Conservation (phyloP, 2,329 filamentous ascomycete genomes). For the Arthrinium puccinioides region DNA sequence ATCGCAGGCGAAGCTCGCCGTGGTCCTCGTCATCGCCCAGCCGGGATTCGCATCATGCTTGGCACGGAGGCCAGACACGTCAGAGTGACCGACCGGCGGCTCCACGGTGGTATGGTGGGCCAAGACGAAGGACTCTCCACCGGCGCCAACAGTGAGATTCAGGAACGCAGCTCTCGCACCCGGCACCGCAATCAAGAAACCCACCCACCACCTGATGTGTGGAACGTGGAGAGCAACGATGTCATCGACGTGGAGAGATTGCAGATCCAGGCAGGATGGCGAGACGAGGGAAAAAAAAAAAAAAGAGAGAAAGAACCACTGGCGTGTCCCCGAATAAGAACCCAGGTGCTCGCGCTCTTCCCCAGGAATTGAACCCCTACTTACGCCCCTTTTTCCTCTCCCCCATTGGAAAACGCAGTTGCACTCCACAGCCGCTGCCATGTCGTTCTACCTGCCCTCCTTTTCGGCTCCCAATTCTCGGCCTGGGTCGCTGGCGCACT, state of each 20-base stretch:
- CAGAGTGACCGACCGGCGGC: constrained; percentile 5
- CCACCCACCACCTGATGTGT: constrained; percentile 1
- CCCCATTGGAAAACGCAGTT: background rate
- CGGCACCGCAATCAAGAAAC: constrained; percentile 1
- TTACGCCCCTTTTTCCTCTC: background rate
- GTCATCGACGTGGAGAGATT: background rate
- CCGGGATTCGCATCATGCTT: no score
- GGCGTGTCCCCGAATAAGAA: no score
- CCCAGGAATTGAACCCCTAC: no score
- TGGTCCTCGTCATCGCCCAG: no score
- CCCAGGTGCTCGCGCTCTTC: no score
- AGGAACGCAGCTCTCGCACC: no score
- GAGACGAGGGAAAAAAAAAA: background rate
- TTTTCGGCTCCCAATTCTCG: constrained; percentile 1
- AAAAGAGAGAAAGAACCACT: background rate
- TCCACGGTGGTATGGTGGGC: constrained; percentile 13
- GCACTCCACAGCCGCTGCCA: background rate
- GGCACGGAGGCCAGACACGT: no score
- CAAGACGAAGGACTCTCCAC: constrained; percentile 3
- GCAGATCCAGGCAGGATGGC: background rate
- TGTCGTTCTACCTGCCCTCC: constrained; percentile 2
- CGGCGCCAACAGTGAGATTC: no score
- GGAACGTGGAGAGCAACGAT: constrained; percentile 1
- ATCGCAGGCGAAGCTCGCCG: background rate
- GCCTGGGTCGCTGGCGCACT: background rate